Evolutionary conservation across 2,329 filamentous ascomycete genomes (phyloP).

Genomic region (Gnomoniopsis smithogilvyi): DNA sequence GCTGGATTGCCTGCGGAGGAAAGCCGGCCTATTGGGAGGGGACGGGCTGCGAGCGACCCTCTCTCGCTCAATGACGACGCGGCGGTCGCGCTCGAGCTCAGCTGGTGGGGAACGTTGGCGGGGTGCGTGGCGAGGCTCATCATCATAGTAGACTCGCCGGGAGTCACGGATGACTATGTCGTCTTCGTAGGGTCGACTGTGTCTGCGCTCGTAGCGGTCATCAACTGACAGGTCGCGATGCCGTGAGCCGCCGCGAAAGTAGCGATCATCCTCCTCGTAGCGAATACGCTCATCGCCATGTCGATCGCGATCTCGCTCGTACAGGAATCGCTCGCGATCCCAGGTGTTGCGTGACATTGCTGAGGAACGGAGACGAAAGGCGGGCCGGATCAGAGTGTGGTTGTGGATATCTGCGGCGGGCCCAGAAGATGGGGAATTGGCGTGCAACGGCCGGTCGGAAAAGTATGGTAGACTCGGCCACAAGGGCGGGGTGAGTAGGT

Average conservation of each 20-base stretch:
- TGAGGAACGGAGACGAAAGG: background rate
- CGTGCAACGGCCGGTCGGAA: background rate
- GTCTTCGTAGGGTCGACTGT: slow-evolving; percentile 44
- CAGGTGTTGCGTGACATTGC: slow-evolving; percentile 31
- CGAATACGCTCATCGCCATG: slow-evolving; percentile 48
- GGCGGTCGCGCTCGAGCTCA: slow-evolving; percentile 52
- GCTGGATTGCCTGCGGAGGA: slow-evolving; percentile 80
- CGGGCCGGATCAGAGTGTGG: background rate
- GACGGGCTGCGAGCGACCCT: slow-evolving; percentile 41
- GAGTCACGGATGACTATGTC: slow-evolving; percentile 45
- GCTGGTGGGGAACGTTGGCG: slow-evolving; percentile 32
- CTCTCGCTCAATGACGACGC: slow-evolving; percentile 55
- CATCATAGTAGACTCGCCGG: slow-evolving; percentile 48
- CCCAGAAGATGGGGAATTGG: background rate
- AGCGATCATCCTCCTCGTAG: slow-evolving; percentile 51
- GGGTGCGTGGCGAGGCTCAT: slow-evolving; percentile 40
- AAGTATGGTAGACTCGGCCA: background rate
- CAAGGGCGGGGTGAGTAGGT: background rate
- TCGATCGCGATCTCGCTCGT: slow-evolving; percentile 44
- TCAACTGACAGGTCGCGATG: slow-evolving; percentile 45
- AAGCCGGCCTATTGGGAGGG: slow-evolving; percentile 58
- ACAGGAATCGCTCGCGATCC: slow-evolving; percentile 52
- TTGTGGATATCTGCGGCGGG: slow-evolving; percentile 3
- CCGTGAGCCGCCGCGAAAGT: slow-evolving; percentile 37
- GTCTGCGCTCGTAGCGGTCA: slow-evolving; percentile 45